Conservation (phyloP, 768 basidiomycete species). For the Paxillus ammoniavirescens region DNA sequence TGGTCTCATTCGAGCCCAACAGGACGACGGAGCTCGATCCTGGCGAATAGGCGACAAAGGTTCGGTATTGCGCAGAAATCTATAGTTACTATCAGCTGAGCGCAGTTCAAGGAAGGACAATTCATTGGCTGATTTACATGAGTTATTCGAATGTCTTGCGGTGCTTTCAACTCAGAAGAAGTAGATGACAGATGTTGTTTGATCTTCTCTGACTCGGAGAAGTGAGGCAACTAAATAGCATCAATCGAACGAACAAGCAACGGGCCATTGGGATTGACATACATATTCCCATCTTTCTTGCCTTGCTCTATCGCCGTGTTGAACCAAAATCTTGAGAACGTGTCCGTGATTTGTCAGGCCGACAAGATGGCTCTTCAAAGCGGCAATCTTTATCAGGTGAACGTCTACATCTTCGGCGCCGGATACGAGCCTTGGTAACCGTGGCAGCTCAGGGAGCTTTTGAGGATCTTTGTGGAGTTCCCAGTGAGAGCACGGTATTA, state of each 20-base stretch:
- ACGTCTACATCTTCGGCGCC: slow-evolving; percentile 29
- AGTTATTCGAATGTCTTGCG: slow-evolving; percentile 60
- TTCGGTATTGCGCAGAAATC: slow-evolving; percentile 82
- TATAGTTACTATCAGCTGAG: slow-evolving; percentile 31
- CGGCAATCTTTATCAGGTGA: slow-evolving; percentile 78
- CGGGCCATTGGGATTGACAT: slow-evolving; percentile 23
- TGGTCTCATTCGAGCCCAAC: slow-evolving; percentile 57
- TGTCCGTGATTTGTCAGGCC: slow-evolving; percentile 81
- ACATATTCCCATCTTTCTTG: slow-evolving; percentile 71
- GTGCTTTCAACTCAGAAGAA: slow-evolving; percentile 35
- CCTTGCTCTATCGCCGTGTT: slow-evolving; percentile 38
- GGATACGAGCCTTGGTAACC: slow-evolving; percentile 49
- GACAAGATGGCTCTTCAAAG: slow-evolving; percentile 67
- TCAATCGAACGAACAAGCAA: background rate
- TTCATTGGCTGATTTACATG: slow-evolving; percentile 55
- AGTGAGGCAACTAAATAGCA: slow-evolving; percentile 62
- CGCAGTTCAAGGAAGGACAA: background rate
- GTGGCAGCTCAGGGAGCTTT: slow-evolving; percentile 57
- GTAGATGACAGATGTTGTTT: slow-evolving; percentile 44
- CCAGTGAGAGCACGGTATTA: slow-evolving; percentile 65
- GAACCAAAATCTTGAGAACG: slow-evolving; percentile 62
- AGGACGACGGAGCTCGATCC: slow-evolving; percentile 71
- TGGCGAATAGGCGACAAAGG: slow-evolving; percentile 82
- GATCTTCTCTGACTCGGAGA: slow-evolving; percentile 61
- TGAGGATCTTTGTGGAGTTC: slow-evolving; percentile 52